A percentile compares a stretch with the other conserved stretches of the same genome.
Evolutionary conservation across 2,329 filamentous ascomycete species (phyloP).

Genomic region (Penicillium sp.): DNA sequence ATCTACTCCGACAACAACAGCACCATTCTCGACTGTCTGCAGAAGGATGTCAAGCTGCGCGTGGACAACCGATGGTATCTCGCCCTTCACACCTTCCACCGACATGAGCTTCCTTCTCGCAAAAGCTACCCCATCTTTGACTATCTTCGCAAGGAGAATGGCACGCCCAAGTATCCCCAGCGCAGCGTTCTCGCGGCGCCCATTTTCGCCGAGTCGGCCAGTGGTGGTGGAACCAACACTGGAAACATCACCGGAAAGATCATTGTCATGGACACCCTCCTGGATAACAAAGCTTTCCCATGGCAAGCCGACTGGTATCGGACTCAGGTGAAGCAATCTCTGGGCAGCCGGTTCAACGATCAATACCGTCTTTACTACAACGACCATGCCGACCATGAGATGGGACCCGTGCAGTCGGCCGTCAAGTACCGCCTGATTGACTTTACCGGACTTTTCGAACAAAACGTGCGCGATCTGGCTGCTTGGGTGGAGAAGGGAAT

Average conservation of each 20-base stretch:
- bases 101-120: background rate
- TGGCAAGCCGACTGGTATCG: constrained; percentile 2
- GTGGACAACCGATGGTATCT: background rate
- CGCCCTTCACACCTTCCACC: background rate
- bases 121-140: background rate
- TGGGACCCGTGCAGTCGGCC: no score
- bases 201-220: background rate
- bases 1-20: background rate
- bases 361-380: constrained; percentile 2
- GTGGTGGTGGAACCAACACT: background rate
- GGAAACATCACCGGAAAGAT: constrained; percentile 3
- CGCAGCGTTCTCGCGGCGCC: background rate
- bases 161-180: background rate
- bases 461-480: background rate
- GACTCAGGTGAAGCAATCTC: background rate
- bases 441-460: constrained; percentile 2
- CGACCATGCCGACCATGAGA: constrained; percentile 2
- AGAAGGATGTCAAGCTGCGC: background rate
- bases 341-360: background rate
- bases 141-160: background rate
- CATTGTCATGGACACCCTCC: constrained; percentile 1
- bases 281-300: constrained; percentile 3
- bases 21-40: background rate
- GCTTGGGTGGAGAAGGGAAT: background rate
- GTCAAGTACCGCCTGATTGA: constrained; percentile 2